These are phyloP conservation scores for Botryosphaeria dothidea DNA, from an alignment of 2,329 filamentous ascomycete genomes.

Conservation along the genomic window DNA sequence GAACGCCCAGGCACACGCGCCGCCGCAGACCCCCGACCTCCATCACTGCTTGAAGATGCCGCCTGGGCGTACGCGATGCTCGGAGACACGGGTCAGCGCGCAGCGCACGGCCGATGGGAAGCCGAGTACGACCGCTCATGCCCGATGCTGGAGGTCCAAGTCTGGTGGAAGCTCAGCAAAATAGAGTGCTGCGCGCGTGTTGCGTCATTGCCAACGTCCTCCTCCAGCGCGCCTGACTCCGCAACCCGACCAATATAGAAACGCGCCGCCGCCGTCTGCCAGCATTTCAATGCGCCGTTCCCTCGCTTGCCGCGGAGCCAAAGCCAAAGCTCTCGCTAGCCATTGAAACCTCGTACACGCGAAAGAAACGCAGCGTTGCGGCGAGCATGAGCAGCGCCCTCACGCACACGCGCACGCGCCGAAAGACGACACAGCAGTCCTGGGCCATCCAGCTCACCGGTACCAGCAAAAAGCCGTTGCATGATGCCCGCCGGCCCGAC, in stretches of 20 bases:
- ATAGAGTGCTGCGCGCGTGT: neutral
- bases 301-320: neutral
- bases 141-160: neutral
- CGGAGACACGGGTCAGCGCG: neutral
- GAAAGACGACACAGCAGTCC: neutral
- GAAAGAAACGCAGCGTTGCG: neutral
- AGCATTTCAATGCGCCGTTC: neutral
- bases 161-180: too few species aligned
- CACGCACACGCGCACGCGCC: neutral
- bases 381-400: neutral
- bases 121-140: neutral
- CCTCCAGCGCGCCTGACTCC: neutral
- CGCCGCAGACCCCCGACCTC: neutral
- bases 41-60: neutral
- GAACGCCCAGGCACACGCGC: neutral
- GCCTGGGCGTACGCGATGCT: neutral
- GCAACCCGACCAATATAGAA: neutral
- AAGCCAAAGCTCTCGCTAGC: neutral
- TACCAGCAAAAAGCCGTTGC: neutral
- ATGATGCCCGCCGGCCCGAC: conserved; percentile 13
- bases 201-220: neutral
- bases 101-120: neutral
- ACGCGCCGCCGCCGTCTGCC: neutral
- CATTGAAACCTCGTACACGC: neutral
- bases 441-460: neutral